Conservation (phyloP, 139 green algal species). For the Astrephomene gubernaculifera region DNA sequence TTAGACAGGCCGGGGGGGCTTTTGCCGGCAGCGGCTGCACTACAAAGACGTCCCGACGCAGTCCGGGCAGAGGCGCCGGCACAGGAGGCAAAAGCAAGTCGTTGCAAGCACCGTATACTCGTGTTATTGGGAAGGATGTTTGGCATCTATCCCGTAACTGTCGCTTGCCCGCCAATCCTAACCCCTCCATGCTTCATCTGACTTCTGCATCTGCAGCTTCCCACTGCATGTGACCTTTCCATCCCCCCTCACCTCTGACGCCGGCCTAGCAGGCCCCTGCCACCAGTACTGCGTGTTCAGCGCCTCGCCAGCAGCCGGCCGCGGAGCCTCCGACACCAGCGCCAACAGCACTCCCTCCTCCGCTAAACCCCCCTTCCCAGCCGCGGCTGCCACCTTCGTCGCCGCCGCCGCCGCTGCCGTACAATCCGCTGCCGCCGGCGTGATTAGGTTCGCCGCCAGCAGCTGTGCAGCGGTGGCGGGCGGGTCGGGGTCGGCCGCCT, state of each 20-base stretch:
- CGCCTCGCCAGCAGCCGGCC: conserved; percentile 44
- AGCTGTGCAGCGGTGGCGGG: conserved; percentile 28
- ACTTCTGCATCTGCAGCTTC: too few species aligned
- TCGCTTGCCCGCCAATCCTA: too few species aligned
- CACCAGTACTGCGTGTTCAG: conserved; percentile 76
- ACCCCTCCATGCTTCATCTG: too few species aligned
- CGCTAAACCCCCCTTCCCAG: neutral
- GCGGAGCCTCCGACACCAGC: conserved; percentile 44
- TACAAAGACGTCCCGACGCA: too few species aligned
- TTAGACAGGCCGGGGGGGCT: neutral
- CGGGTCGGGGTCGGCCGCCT: conserved; percentile 11
- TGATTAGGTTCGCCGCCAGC: conserved; percentile 48
- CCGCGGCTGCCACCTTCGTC: neutral
- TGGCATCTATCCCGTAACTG: too few species aligned
- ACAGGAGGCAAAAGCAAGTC: too few species aligned
- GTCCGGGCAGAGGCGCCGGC: too few species aligned
- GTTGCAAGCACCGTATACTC: too few species aligned
- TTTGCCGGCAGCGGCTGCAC: too few species aligned
- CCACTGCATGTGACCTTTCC: too few species aligned
- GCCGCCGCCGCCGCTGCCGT: neutral
- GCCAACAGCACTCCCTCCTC: neutral
- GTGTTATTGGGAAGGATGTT: too few species aligned
- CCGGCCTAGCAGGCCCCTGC: conserved; percentile 60
- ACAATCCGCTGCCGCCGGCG: neutral
- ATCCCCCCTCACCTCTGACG: conserved; percentile 51